Evolutionary conservation across 768 basidiomycete species (phyloP).

Genomic region (Leccinum truebloodii): DNA sequence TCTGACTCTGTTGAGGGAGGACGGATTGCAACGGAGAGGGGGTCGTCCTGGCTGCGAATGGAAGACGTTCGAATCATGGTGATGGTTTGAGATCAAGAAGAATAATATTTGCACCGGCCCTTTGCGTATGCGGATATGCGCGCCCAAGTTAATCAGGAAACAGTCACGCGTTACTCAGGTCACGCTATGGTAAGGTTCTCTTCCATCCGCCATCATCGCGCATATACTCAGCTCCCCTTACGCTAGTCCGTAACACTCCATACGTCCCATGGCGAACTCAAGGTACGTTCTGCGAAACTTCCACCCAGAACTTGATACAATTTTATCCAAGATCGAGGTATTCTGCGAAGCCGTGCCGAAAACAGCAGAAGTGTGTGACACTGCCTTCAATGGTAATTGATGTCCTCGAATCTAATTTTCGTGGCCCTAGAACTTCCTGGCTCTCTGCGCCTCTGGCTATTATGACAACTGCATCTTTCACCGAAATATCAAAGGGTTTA

Average conservation of each 20-base stretch:
- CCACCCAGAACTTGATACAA: background rate
- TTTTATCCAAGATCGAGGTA: constrained; percentile 72
- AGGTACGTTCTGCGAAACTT: constrained; percentile 51
- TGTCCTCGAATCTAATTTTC: background rate
- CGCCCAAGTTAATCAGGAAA: constrained; percentile 14
- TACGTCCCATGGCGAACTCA: constrained; percentile 93
- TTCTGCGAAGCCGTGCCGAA: constrained; percentile 98
- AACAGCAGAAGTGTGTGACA: constrained; percentile 76
- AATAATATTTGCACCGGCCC: background rate
- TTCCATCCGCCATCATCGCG: constrained; percentile 27
- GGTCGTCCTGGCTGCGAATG: constrained; percentile 74
- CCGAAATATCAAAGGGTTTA: constrained; percentile 94
- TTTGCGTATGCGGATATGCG: background rate
- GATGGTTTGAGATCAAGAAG: constrained; percentile 34
- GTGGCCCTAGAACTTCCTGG: constrained; percentile 82
- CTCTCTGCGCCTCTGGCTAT: constrained; percentile 86
- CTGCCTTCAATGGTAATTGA: background rate
- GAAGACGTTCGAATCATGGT: constrained; percentile 68
- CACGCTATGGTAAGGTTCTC: constrained; percentile 32
- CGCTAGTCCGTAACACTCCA: constrained; percentile 89
- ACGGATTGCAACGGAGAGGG: constrained; percentile 63
- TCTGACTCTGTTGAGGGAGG: constrained; percentile 70
- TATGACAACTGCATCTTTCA: constrained; percentile 89
- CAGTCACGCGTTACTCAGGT: constrained; percentile 30
- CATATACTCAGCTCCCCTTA: constrained; percentile 11